Conservation (phyloP, 805 yeast species). For the Metschnikowia anglica region DNA sequence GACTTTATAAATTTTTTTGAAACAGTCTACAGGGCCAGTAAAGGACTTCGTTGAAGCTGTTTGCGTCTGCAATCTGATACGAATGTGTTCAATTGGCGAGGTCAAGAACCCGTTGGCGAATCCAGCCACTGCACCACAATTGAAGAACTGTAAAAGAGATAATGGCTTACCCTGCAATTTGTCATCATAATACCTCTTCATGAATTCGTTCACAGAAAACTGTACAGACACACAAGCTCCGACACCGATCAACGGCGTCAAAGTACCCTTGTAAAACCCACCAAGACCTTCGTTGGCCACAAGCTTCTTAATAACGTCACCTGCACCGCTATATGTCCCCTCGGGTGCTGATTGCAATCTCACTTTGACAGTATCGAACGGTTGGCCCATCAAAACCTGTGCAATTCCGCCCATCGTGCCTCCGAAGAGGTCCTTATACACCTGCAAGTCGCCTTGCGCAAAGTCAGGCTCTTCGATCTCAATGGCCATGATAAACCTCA, state of each 20-base stretch:
- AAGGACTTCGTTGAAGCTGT: constrained; percentile 47
- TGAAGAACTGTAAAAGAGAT: constrained; percentile 64
- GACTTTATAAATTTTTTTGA: constrained; percentile 52
- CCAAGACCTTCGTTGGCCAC: constrained; percentile 45
- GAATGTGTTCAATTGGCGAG: constrained; percentile 90
- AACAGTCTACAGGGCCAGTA: constrained; percentile 73
- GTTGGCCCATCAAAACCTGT: constrained; percentile 94
- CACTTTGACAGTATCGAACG: constrained; percentile 93
- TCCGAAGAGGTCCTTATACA: constrained; percentile 76
- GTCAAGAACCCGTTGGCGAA: constrained; percentile 86
- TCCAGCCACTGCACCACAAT: constrained; percentile 91
- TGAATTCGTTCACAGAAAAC: constrained; percentile 90
- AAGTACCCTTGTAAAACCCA: constrained; percentile 47
- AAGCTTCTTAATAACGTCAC: constrained; percentile 73
- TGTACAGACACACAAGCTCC: constrained; percentile 98
- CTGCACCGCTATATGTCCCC: constrained; percentile 69
- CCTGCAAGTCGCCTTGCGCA: constrained; percentile 39
- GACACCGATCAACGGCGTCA: constrained; percentile 51
- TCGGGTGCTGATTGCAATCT: constrained; percentile 84
- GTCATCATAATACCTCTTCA: constrained; percentile 73
- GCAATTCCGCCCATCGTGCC: constrained; percentile 97
- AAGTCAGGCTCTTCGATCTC: constrained; percentile 46
- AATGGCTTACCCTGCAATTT: constrained; percentile 48
- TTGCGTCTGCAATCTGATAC: constrained; percentile 92
- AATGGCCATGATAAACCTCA: constrained; percentile 30